Base-by-base conservation (phyloP, 192 early-diverging fungal genomes). In the Coemansia sp. region DNA sequence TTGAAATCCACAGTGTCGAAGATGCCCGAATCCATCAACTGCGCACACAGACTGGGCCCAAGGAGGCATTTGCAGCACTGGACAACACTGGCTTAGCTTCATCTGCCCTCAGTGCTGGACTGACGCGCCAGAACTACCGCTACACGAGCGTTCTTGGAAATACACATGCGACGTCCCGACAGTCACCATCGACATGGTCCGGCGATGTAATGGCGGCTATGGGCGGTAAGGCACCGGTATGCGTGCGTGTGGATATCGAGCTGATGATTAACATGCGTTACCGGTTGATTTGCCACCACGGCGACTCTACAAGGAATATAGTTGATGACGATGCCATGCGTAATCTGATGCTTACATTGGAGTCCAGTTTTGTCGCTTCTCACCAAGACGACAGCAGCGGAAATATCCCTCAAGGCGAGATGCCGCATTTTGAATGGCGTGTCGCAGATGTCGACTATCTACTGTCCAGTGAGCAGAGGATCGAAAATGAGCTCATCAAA, bases 361-460 rank as follows among this genome's bases (percentile, higher is more conserved):
- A 74, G 54, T 68, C 73, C 9, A 56, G 21, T 4, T 47, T 53
- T 7, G 56, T 51, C 34, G 47, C 5, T 31, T 18, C 22, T 25
- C 55, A 50, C 54, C 18, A 47, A 8, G 51, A 19, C 25, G 24
- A 56, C 49, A 30, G 16, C 21, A 25, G 25, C 5, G n/a, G n/a
- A n/a, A n/a, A n/a, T n/a, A n/a, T n/a, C n/a, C n/a, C n/a, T n/a
- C n/a, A n/a, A n/a, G n/a, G n/a, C n/a, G n/a, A n/a, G n/a, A n/a
- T n/a, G n/a, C n/a, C n/a, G n/a, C n/a, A n/a, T n/a, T 60, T 75
- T 21, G 57, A 68, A 31, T 76, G 73, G 73, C 67, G 67, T 1
- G 67, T 76, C 2, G 73, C 73, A 6, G 73, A 76, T 41, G 65
- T 76, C 56, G 73, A 76, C 56, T 76, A 76, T 49, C 25, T 76